Percentiles rank a stretch among this genome's conserved stretches.
These are phyloP conservation scores for Trametes cubensis DNA, from an alignment of 768 basidiomycete species.

Conservation along the genomic window DNA sequence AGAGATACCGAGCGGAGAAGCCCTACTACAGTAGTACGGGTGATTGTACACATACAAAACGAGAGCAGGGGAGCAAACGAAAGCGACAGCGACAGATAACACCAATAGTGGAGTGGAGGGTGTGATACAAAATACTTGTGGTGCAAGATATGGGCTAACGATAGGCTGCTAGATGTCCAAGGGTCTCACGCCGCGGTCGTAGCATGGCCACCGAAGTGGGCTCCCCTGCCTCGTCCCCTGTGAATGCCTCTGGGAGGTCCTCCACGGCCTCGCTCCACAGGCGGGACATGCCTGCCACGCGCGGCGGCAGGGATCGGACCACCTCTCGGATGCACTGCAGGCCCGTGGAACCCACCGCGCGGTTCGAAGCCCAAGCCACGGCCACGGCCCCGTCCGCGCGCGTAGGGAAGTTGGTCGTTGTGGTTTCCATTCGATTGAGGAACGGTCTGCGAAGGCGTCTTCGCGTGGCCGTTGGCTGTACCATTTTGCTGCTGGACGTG, in stretches of 20 bases:
- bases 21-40: too few species aligned
- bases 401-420: background rate
- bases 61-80: background rate
- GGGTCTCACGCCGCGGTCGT: background rate
- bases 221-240: slow-evolving; percentile 34
- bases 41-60: slow-evolving; percentile 2
- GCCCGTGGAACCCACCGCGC: slow-evolving; percentile 19
- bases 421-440: slow-evolving; percentile 7
- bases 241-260: slow-evolving; percentile 25
- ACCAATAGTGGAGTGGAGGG: background rate
- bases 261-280: slow-evolving; percentile 18
- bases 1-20: background rate
- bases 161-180: background rate
- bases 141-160: background rate
- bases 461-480: slow-evolving; percentile 17
- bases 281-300: slow-evolving; percentile 18
- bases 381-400: slow-evolving; percentile 5
- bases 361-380: slow-evolving; percentile 14
- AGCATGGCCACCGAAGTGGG: background rate
- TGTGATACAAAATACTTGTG: background rate
- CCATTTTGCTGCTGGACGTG: slow-evolving; percentile 1
- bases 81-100: background rate
- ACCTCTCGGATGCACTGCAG: slow-evolving; percentile 30
- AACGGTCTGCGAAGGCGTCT: slow-evolving; percentile 8
- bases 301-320: slow-evolving; percentile 35